Evolutionary conservation across 140 eudicot species (phyloP), one percentile per base, ranked within the genome.

Genomic region (Bidens hawaiensis): DNA sequence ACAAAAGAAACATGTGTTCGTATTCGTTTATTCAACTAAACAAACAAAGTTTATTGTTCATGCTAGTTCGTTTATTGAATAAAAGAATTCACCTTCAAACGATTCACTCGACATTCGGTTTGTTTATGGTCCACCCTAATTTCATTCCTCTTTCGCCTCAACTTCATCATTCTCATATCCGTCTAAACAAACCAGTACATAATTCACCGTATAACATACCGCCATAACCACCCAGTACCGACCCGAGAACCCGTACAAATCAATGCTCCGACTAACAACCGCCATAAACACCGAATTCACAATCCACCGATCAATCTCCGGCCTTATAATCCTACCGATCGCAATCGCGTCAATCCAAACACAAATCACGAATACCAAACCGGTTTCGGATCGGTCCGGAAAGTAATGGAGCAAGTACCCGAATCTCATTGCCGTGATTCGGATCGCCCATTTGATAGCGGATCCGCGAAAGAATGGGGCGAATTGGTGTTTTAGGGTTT

Each of bases 321-420:
- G 70, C 61, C 45, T 57, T 2, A 68, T 27, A 33, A 78, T 78
- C 69, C 56, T 64, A 46, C 23, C 6, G 27, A 78, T 28, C 3
- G 83, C 73, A 1, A 68, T 13, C 15, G 24, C 68, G 28, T 78
- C 79, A 6, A 78, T 19, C 76, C 76, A 78, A 28, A 78, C 58
- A 74, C 30, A 73, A 1, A 78, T 40, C 48, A 73, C 69, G 38
- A 73, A 68, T 17, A 73, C 33, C 48, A 78, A 67, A 1, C 79
- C 79, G n/a, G 12, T 9, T 22, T 22, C 8, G 15, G 83, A 67
- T 26, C 40, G 24, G n/a, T 78, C 76, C 1, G 83, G 79, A n/a
- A 57, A 43, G 3, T 1, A 0, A 38, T 53, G 34, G 23, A 68
- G 73, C 24, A 54, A 2, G 60, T 0, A 38, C 0, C 14, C 50